phyloP scores from a whole-genome alignment of 2,329 filamentous ascomycete genomes.

The Fusarium brachygibbosum region DNA sequence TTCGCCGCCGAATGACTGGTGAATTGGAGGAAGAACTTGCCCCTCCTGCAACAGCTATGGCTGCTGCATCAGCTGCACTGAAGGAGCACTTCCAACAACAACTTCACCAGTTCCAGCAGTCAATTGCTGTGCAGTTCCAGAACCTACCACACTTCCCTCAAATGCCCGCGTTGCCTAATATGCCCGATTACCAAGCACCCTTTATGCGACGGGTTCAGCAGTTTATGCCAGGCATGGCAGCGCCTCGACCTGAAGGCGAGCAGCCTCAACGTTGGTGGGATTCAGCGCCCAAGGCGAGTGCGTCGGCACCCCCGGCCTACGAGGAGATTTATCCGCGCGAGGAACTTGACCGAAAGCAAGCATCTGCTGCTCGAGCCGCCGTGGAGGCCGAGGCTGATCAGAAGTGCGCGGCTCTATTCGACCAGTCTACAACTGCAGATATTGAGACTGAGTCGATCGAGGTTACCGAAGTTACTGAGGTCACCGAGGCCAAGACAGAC shows the following conservation, averaged over 20 bases:
- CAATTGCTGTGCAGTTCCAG: slow-evolving; percentile 74
- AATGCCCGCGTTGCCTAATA: slow-evolving; percentile 70
- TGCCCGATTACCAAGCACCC: slow-evolving; percentile 80
- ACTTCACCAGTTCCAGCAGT: slow-evolving; percentile 82
- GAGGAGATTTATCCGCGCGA: slow-evolving; percentile 79
- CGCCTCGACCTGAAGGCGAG: slow-evolving; percentile 62
- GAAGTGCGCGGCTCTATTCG: slow-evolving; percentile 68
- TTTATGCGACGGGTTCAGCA: slow-evolving; percentile 80
- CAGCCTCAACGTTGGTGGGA: slow-evolving; percentile 72
- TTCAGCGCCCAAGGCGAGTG: slow-evolving; percentile 66
- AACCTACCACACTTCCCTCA: slow-evolving; percentile 69
- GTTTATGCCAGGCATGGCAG: slow-evolving; percentile 75
- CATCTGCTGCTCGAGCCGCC: slow-evolving; percentile 69
- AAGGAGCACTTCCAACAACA: slow-evolving; percentile 81
- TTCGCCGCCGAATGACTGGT: slow-evolving; percentile 57
- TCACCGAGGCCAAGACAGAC: slow-evolving; percentile 56
- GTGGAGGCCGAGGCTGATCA: slow-evolving; percentile 70
- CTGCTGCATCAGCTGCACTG: slow-evolving; percentile 77
- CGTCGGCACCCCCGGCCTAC: slow-evolving; percentile 77
- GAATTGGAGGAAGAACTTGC: slow-evolving; percentile 55
- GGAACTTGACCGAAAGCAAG: slow-evolving; percentile 68
- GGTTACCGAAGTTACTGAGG: slow-evolving; percentile 53
- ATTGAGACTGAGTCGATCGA: slow-evolving; percentile 53
- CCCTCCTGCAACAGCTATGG: slow-evolving; percentile 71
- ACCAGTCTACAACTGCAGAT: slow-evolving; percentile 55